phyloP scores from a whole-genome alignment of 2,329 filamentous ascomycete species.

The Alternaria consortialis region DNA sequence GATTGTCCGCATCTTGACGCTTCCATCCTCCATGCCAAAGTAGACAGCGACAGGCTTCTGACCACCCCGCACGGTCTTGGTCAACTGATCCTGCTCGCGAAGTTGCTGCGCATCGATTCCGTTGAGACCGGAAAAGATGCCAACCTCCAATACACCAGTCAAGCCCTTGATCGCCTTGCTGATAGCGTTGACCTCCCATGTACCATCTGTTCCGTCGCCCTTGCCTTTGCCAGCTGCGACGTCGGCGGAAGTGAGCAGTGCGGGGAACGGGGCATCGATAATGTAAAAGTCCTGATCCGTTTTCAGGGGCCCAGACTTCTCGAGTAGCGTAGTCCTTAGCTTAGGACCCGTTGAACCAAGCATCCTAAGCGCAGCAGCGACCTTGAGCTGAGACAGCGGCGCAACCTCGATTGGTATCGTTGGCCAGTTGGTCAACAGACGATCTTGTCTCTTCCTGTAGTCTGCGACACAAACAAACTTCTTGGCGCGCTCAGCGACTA shows the following conservation, averaged over 20 bases:
- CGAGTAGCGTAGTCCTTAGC: conserved; percentile 75
- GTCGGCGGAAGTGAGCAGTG: conserved; percentile 72
- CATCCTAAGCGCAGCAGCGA: conserved; percentile 74
- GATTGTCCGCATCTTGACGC: conserved; percentile 50
- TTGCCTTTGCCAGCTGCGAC: conserved; percentile 54
- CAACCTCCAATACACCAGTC: conserved; percentile 89
- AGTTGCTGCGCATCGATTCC: conserved; percentile 72
- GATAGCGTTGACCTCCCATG: conserved; percentile 82
- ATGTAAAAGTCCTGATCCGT: conserved; percentile 90
- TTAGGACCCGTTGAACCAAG: conserved; percentile 77
- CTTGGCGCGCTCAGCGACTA: conserved; percentile 84
- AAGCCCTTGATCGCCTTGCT: conserved; percentile 79
- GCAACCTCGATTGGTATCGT: conserved; percentile 92
- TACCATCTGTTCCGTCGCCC: conserved; percentile 68
- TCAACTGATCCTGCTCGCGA: conserved; percentile 32
- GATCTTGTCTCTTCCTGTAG: conserved; percentile 84
- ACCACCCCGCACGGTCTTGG: conserved; percentile 62
- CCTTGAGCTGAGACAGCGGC: conserved; percentile 80
- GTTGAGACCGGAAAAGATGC: conserved; percentile 85
- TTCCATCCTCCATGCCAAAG: conserved; percentile 81
- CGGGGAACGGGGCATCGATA: conserved; percentile 86
- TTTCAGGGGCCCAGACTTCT: conserved; percentile 83
- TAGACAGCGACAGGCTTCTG: conserved; percentile 95
- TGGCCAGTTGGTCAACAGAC: conserved; percentile 80
- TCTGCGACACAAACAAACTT: conserved; percentile 92